A percentile compares a stretch with the other conserved stretches of the same genome.
Conservation (phyloP, 2,329 filamentous ascomycete species). For the Aphanoascus verrucosus region DNA sequence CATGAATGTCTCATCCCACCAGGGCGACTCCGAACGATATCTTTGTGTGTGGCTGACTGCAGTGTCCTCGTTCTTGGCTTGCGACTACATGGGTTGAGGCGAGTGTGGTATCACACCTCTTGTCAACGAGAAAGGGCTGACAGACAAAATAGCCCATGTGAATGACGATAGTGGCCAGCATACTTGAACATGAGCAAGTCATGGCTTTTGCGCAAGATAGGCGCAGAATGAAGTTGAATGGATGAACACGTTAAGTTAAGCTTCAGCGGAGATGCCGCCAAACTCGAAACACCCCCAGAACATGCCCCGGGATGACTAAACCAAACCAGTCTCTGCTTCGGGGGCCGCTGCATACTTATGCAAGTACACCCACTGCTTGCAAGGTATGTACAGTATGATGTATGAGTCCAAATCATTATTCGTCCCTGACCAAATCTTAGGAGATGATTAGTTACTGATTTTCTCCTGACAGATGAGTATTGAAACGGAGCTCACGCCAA, state of each 20-base stretch:
- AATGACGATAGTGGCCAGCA: not conserved
- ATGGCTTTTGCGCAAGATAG: not conserved
- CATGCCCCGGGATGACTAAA: not conserved
- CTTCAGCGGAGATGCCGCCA: not conserved
- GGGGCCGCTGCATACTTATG: too few relatives aligned
- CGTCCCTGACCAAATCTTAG: too few relatives aligned
- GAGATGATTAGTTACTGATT: too few relatives aligned
- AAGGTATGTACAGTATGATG: too few relatives aligned
- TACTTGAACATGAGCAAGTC: not conserved
- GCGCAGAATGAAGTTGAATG: not conserved
- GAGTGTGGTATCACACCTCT: not conserved
- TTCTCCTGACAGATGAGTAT: too few relatives aligned
- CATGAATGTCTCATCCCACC: constrained; percentile 1
- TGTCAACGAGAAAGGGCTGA: not conserved
- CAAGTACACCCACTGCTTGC: too few relatives aligned
- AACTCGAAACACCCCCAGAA: not conserved
- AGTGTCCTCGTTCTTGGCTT: not conserved
- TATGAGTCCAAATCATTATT: too few relatives aligned
- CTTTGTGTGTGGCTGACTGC: not conserved
- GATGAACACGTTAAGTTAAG: not conserved
- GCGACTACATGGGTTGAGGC: not conserved
- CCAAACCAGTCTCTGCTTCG: too few relatives aligned
- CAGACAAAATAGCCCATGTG: not conserved
- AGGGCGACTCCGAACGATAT: not conserved
- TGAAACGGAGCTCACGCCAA: too few relatives aligned